Evolutionary conservation across 257 asterid species (phyloP).

Genomic region (Mitragyna speciosa): DNA sequence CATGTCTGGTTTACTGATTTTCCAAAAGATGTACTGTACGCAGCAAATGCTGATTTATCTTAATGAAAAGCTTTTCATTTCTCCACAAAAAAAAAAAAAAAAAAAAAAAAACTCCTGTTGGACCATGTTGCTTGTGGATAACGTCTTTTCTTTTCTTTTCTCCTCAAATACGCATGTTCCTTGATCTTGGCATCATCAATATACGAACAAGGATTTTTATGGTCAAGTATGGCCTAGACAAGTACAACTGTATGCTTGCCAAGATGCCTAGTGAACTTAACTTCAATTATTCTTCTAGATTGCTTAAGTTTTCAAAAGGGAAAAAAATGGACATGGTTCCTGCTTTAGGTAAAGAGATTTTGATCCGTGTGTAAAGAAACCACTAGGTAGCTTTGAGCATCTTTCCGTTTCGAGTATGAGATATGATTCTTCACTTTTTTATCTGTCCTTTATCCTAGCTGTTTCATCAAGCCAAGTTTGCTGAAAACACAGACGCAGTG

Average conservation of each 20-base stretch:
- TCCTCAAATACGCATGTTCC: constrained; percentile 63
- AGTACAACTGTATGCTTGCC: constrained; percentile 51
- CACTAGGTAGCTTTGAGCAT: neutral
- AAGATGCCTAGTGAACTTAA: constrained; percentile 37
- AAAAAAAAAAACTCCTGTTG: neutral
- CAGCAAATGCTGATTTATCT: too few relatives aligned
- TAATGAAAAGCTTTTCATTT: too few relatives aligned
- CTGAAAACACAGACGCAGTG: neutral
- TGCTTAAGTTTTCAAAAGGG: neutral
- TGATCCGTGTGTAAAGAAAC: neutral
- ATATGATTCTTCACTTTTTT: neutral
- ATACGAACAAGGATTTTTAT: constrained; percentile 73
- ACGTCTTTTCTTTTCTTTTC: neutral
- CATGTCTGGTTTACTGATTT: too few relatives aligned
- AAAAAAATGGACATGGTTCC: neutral
- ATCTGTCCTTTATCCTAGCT: neutral
- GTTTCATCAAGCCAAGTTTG: neutral
- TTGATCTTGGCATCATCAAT: constrained; percentile 96
- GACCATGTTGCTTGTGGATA: neutral
- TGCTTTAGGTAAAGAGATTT: neutral
- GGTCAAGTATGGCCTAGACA: constrained; percentile 88
- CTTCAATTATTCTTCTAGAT: neutral
- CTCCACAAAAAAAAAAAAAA: too few relatives aligned
- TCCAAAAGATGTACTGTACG: too few relatives aligned
- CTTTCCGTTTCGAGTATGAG: neutral